A percentile compares a stretch with the other conserved stretches of the same genome.
Conservation (phyloP, 371 early-diverging fungal species). For the Mucor plumbeus region DNA sequence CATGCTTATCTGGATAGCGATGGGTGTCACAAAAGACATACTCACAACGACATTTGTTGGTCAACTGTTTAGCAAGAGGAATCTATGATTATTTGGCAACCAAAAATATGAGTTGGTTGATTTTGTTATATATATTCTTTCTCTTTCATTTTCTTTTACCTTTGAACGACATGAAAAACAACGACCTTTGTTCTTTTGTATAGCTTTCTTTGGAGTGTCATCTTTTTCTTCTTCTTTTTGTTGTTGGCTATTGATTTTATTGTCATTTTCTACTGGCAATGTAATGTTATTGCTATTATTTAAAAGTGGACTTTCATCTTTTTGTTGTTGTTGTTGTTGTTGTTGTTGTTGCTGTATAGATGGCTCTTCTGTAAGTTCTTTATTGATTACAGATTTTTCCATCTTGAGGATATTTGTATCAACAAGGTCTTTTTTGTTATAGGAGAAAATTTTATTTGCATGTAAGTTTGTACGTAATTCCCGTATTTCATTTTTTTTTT, state of each 20-base stretch:
- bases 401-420: constrained; percentile 10
- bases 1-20: constrained; percentile 77
- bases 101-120: background rate
- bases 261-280: constrained; percentile 6
- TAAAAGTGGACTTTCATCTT: background rate
- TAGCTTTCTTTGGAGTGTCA: constrained; percentile 32
- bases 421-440: background rate
- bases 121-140: constrained; percentile 13
- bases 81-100: constrained; percentile 42
- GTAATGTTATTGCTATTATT: background rate
- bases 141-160: constrained; percentile 37
- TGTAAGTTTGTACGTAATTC: constrained; percentile 4
- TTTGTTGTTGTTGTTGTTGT: background rate
- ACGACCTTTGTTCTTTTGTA: constrained; percentile 73
- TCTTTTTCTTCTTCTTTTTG: constrained; percentile 15
- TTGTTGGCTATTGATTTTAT: background rate
- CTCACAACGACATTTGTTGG: constrained; percentile 82
- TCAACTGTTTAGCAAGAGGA: constrained; percentile 82
- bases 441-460: background rate
- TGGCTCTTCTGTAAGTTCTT: constrained; percentile 15
- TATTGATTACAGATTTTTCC: constrained; percentile 14
- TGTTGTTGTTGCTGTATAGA: constrained; percentile 2
- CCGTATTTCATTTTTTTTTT: background rate
- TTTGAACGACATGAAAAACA: constrained; percentile 77
- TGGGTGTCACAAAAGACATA: constrained; percentile 83